Evolutionary conservation across 768 basidiomycete species (phyloP).

Genomic region (Nevesoporus exiguus): DNA sequence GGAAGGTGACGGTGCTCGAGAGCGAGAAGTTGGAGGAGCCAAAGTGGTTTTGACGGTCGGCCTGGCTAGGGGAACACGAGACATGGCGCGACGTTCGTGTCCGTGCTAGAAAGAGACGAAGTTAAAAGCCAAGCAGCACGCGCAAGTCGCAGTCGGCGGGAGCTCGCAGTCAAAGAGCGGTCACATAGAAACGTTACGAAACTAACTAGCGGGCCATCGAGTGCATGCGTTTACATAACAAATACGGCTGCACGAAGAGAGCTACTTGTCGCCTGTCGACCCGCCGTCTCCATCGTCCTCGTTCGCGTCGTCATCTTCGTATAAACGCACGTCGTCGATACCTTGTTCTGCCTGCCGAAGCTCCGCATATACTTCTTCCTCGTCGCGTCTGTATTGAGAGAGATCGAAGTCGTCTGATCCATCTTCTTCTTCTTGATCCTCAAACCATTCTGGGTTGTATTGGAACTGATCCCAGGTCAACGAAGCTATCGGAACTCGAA

Average conservation of each 20-base stretch:
- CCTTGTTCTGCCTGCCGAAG: constrained; percentile 20
- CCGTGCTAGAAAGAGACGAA: constrained; percentile 2
- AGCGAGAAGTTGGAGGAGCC: constrained; percentile 28
- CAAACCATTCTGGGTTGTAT: constrained; percentile 94
- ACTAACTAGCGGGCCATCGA: not conserved
- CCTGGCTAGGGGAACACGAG: constrained; percentile 38
- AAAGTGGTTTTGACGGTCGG: constrained; percentile 29
- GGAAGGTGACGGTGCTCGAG: constrained; percentile 30
- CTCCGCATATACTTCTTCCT: constrained; percentile 29
- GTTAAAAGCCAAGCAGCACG: not conserved
- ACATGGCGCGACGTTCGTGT: constrained; percentile 29
- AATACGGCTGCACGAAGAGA: not conserved
- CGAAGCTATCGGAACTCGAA: not conserved
- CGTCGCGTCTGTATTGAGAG: constrained; percentile 49
- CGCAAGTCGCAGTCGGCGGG: not conserved
- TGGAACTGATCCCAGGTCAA: constrained; percentile 59
- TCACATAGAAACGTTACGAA: constrained; percentile 22
- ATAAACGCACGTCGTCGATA: constrained; percentile 15
- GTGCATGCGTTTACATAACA: not conserved
- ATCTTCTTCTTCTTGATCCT: constrained; percentile 58
- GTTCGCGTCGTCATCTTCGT: constrained; percentile 19
- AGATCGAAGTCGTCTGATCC: constrained; percentile 55
- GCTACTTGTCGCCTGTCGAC: constrained; percentile 2
- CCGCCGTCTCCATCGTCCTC: constrained; percentile 4
- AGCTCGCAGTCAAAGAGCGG: not conserved